Evolutionary conservation across 2,329 filamentous ascomycete species (phyloP).

Genomic region (Diplodia scrobiculata): DNA sequence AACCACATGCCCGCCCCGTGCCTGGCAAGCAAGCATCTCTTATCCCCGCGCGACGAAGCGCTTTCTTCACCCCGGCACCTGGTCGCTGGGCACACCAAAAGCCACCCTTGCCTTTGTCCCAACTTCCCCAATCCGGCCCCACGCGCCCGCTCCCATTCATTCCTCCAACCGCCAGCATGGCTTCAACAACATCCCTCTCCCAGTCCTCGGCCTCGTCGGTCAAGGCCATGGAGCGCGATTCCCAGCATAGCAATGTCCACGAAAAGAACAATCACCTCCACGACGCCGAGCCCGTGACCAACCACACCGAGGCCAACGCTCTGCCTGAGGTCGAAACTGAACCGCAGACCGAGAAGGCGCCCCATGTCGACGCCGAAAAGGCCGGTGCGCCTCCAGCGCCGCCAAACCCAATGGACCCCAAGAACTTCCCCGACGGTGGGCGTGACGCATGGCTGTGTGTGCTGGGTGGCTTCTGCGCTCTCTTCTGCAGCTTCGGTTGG

Average conservation of each 20-base stretch:
- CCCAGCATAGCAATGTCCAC: conserved; percentile 4
- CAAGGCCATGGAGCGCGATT: conserved; percentile 17
- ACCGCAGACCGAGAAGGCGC: conserved; percentile 2
- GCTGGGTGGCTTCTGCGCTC: conserved; percentile 40
- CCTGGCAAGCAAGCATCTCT: not conserved
- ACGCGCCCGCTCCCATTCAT: not conserved
- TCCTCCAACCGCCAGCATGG: conserved; percentile 7
- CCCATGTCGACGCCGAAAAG: conserved; percentile 22
- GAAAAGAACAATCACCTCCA: conserved; percentile 12
- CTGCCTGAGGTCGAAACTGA: conserved; percentile 21
- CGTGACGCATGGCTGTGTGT: conserved; percentile 47
- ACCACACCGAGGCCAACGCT: conserved; percentile 28
- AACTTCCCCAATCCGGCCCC: not conserved
- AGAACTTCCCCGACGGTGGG: conserved; percentile 44
- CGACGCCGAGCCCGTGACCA: conserved; percentile 20
- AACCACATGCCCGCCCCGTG: not conserved
- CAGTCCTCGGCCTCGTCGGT: conserved; percentile 8
- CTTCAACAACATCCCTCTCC: conserved; percentile 1
- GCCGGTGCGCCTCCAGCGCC: conserved; percentile 5
- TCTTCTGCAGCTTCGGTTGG: conserved; percentile 48
- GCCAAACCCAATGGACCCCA: conserved; percentile 27
- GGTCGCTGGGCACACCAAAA: not conserved
- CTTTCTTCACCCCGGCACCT: not conserved
- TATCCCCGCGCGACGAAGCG: not conserved
- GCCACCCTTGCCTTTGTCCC: conserved; percentile 14